These are phyloP conservation scores for Venturia carpophila DNA, from an alignment of 2,329 filamentous ascomycete genomes.

Conservation along the genomic window DNA sequence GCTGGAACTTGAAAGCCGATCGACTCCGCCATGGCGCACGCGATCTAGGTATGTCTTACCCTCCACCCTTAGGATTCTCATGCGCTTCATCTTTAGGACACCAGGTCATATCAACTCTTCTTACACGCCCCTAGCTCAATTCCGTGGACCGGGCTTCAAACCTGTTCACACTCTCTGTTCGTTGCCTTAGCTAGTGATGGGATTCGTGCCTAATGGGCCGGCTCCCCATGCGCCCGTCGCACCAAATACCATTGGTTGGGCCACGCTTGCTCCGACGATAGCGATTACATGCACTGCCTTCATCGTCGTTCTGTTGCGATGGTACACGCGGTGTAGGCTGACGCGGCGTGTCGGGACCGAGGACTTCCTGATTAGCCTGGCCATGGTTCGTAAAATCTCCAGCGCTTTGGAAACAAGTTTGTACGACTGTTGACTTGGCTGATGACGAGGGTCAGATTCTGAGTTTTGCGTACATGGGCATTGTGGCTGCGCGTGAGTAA, in stretches of 20 bases:
- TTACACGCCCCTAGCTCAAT: background rate
- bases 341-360: slow-evolving; percentile 22
- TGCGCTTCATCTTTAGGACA: background rate
- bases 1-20: background rate
- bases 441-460: slow-evolving; percentile 22
- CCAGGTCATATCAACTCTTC: background rate
- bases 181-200: background rate
- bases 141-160: background rate
- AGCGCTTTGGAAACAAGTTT: background rate
- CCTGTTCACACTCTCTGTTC: background rate
- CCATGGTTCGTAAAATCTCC: slow-evolving; percentile 22
- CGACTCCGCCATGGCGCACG: background rate
- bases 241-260: slow-evolving; percentile 23
- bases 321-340: slow-evolving; percentile 25
- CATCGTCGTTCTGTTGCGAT: slow-evolving; percentile 24
- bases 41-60: background rate
- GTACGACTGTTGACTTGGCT: slow-evolving; percentile 10
- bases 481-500: slow-evolving; percentile 9
- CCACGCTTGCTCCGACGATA: slow-evolving; percentile 26
- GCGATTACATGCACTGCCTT: slow-evolving; percentile 25
- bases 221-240: slow-evolving; percentile 7
- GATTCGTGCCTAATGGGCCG: slow-evolving; percentile 3
- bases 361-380: slow-evolving; percentile 26
- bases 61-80: background rate
- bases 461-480: slow-evolving; percentile 20